Percentiles rank a stretch among this genome's conserved stretches.
These are phyloP conservation scores for Trichoderma pleuroti DNA, from an alignment of 2,329 filamentous ascomycete genomes.

Conservation along the genomic window DNA sequence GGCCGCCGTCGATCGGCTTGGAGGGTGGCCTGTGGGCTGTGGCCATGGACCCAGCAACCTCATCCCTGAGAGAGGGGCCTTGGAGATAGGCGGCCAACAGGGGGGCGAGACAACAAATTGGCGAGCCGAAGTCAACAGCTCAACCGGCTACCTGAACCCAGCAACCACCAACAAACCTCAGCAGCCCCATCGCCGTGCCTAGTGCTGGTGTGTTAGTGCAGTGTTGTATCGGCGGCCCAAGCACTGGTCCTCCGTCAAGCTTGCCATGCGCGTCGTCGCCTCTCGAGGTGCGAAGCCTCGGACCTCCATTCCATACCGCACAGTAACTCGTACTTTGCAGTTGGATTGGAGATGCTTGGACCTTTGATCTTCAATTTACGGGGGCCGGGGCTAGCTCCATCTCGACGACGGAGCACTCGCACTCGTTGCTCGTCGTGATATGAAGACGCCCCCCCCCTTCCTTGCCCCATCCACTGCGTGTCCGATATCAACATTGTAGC, in stretches of 20 bases:
- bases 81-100: slow-evolving; percentile 14
- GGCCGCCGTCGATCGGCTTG: slow-evolving; percentile 20
- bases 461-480: neutral
- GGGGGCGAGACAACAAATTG: slow-evolving; percentile 3
- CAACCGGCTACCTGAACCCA: slow-evolving; percentile 5
- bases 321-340: neutral
- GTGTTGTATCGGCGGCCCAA: neutral
- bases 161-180: slow-evolving; percentile 7
- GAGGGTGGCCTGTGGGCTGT: slow-evolving; percentile 10
- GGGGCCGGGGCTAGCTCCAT: slow-evolving; percentile 5
- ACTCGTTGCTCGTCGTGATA: neutral
- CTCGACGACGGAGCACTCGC: neutral
- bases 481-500: neutral
- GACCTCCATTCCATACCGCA: neutral
- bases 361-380: slow-evolving; percentile 3
- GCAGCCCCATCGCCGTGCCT: slow-evolving; percentile 11
- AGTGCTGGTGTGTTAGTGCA: neutral
- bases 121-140: slow-evolving; percentile 13
- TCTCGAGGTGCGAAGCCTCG: neutral
- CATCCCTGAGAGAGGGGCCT: slow-evolving; percentile 5
- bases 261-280: neutral
- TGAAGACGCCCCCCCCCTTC: neutral
- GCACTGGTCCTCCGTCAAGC: neutral
- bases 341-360: neutral
- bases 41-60: slow-evolving; percentile 8